Evolutionary conservation across 306 rosid species (phyloP).

Genomic region (Myrica gale): DNA sequence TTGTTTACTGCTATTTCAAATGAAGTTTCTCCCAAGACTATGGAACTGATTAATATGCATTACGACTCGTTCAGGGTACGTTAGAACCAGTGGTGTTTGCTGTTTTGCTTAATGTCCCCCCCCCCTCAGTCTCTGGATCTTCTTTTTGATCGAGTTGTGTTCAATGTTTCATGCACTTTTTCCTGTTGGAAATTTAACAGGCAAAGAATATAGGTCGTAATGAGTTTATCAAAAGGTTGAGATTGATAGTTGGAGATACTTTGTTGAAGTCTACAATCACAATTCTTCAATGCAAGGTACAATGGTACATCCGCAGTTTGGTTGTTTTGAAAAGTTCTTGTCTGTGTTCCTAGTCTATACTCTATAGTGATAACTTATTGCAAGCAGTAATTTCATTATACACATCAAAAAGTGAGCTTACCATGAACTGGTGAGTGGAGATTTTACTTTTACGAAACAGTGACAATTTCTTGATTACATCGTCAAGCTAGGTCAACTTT

Average conservation of each 20-base stretch:
- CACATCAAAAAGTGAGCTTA: neutral
- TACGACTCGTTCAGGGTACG: conserved; percentile 61
- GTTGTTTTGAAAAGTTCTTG: neutral
- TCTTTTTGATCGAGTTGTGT: conserved; percentile 15
- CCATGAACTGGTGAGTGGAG: neutral
- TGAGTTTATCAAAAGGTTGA: conserved; percentile 65
- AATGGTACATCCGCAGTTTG: neutral
- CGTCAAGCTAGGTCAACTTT: neutral
- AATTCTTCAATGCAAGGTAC: conserved; percentile 59
- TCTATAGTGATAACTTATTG: neutral
- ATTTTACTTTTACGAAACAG: neutral
- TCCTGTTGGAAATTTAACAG: conserved; percentile 35
- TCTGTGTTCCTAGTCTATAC: neutral
- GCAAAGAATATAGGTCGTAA: conserved; percentile 62
- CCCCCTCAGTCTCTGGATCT: neutral
- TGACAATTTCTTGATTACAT: neutral
- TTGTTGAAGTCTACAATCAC: conserved; percentile 61
- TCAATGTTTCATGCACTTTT: neutral
- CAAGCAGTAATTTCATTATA: neutral
- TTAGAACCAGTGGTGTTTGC: conserved; percentile 14
- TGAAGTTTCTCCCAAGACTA: conserved; percentile 43
- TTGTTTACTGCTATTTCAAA: conserved; percentile 62
- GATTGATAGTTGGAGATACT: conserved; percentile 70
- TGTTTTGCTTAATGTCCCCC: too few species aligned
- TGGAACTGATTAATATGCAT: conserved; percentile 45